A percentile compares a stretch with the other conserved stretches of the same genome.
These are phyloP conservation scores for Tilletiopsis washingtonensis DNA, from an alignment of 1,284 basidiomycete species.

Conservation along the genomic window DNA sequence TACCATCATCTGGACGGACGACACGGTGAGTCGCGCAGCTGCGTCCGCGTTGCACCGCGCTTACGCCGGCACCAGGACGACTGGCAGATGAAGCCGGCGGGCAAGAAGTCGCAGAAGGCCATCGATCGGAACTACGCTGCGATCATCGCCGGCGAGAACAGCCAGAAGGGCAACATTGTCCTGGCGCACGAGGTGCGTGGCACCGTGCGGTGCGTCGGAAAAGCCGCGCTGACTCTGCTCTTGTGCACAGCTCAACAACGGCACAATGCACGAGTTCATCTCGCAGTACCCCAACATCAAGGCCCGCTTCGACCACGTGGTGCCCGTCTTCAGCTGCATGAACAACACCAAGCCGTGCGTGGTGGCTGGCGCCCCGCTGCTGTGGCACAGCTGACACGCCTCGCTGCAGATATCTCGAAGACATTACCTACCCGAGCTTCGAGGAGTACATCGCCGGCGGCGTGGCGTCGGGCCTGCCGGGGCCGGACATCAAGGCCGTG, in stretches of 20 bases:
- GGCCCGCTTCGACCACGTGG: constrained; percentile 38
- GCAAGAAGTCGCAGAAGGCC: constrained; percentile 30
- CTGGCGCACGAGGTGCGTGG: constrained; percentile 46
- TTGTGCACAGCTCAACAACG: constrained; percentile 35
- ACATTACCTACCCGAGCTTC: constrained; percentile 45
- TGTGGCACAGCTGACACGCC: constrained; percentile 47
- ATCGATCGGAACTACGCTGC: constrained; percentile 49
- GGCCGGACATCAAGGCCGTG: background rate
- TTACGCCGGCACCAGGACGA: constrained; percentile 51
- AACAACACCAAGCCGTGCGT: constrained; percentile 43
- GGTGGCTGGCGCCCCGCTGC: constrained; percentile 50
- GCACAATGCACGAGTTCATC: constrained; percentile 40
- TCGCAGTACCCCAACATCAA: constrained; percentile 34
- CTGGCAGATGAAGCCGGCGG: constrained; percentile 47
- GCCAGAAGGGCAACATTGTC: constrained; percentile 31
- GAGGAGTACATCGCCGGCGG: constrained; percentile 30
- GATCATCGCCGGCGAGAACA: constrained; percentile 12
- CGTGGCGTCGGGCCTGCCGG: constrained; percentile 6
- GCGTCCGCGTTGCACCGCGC: constrained; percentile 40
- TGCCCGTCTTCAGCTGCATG: constrained; percentile 42
- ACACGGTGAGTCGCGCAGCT: no score
- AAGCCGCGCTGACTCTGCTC: no score
- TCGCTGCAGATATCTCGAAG: constrained; percentile 52
- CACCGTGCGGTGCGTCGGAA: no score
- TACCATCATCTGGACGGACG: constrained; percentile 53